Conservation (phyloP, 2,329 filamentous ascomycete genomes). For the Pseudogymnoascus pannorum region DNA sequence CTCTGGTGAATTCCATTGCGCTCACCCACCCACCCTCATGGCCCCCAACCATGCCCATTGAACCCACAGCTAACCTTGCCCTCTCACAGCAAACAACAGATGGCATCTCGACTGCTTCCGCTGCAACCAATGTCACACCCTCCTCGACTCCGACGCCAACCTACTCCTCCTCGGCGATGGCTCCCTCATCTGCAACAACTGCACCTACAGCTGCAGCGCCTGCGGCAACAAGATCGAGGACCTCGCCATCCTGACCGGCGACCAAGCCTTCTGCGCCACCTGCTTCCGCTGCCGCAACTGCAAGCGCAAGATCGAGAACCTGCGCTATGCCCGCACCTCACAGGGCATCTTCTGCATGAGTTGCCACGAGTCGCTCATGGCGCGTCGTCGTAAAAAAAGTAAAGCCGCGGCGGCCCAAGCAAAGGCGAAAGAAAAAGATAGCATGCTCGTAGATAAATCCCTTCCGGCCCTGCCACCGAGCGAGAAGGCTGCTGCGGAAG, state of each 20-base stretch:
- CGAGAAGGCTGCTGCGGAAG: conserved; percentile 55
- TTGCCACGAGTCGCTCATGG: conserved; percentile 96
- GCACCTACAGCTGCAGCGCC: conserved; percentile 96
- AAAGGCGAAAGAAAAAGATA: conserved; percentile 56
- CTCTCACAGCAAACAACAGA: conserved; percentile 70
- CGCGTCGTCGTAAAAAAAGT: conserved; percentile 77
- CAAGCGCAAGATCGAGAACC: conserved; percentile 97
- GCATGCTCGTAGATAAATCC: conserved; percentile 78
- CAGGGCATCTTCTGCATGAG: conserved; percentile 99
- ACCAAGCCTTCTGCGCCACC: conserved; percentile 94
- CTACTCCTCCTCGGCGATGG: conserved; percentile 94
- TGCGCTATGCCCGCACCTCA: conserved; percentile 93
- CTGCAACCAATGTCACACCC: conserved; percentile 89
- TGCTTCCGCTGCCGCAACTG: conserved; percentile 98
- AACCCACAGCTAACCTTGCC: not conserved
- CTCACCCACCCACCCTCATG: not conserved
- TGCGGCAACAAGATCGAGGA: conserved; percentile 98
- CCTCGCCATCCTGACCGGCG: conserved; percentile 90
- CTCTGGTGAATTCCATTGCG: not conserved
- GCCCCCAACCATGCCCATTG: not conserved
- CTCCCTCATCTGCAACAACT: conserved; percentile 98
- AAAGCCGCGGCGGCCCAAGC: conserved; percentile 54
- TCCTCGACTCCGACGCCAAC: conserved; percentile 97
- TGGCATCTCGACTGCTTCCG: conserved; percentile 99
- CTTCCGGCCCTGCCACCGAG: conserved; percentile 82